Percentiles rank a stretch among this genome's conserved stretches.
Conservation (phyloP, 2,329 filamentous ascomycete species). For the Sclerotinia glacialis region DNA sequence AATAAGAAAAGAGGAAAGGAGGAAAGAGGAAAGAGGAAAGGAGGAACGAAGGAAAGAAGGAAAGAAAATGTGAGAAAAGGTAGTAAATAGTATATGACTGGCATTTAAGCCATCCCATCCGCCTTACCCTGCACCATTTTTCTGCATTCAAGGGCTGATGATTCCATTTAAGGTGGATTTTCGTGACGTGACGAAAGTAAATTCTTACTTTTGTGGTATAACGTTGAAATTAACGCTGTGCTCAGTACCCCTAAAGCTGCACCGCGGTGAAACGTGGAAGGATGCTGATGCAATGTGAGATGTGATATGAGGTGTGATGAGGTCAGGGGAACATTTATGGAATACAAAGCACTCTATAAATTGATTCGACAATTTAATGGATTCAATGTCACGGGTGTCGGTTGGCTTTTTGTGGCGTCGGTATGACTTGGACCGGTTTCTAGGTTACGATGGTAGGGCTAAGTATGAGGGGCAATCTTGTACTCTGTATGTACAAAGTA, state of each 20-base stretch:
- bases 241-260: background rate
- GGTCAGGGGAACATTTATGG: conserved; percentile 11
- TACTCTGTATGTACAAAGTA: background rate
- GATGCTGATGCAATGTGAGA: background rate
- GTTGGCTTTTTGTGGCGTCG: conserved; percentile 1
- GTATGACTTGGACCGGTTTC: background rate
- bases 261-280: background rate
- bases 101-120: background rate
- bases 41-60: no score
- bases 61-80: background rate
- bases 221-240: background rate
- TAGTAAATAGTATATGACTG: background rate
- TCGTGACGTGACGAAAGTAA: background rate
- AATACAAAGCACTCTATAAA: conserved; percentile 12
- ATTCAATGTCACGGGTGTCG: background rate
- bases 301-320: conserved; percentile 10
- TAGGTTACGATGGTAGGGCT: background rate
- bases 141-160: background rate
- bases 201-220: background rate
- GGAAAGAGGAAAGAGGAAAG: no score
- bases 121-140: background rate
- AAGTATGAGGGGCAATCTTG: background rate
- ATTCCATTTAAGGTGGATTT: background rate
- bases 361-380: conserved; percentile 9
- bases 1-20: no score